phyloP scores from a whole-genome alignment of 2,329 filamentous ascomycete genomes.

The Trichoderma asperellum region DNA sequence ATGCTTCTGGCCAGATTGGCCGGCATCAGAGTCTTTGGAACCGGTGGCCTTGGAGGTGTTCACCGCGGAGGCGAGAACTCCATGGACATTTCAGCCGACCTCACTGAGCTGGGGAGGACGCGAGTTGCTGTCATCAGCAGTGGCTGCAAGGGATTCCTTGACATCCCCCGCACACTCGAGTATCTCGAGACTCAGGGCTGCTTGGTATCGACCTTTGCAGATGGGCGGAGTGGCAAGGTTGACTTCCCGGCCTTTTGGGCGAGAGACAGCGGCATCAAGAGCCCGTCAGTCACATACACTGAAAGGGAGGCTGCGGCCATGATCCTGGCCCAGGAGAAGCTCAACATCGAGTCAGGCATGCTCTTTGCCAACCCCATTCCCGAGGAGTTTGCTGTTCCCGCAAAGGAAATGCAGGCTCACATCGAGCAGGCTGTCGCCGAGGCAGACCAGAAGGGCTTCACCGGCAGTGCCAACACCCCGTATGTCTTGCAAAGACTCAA shows the following conservation, averaged over 20 bases:
- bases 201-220: constrained; percentile 85
- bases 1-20: constrained; percentile 87
- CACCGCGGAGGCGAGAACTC: constrained; percentile 84
- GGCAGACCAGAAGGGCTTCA: constrained; percentile 65
- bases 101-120: constrained; percentile 90
- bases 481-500: constrained; percentile 80
- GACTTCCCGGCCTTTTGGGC: constrained; percentile 95
- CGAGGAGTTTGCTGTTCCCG: constrained; percentile 68
- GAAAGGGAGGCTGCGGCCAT: constrained; percentile 88
- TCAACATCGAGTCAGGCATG: constrained; percentile 77
- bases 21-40: constrained; percentile 91
- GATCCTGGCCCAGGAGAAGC: constrained; percentile 73
- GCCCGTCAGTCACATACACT: constrained; percentile 73
- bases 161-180: constrained; percentile 88
- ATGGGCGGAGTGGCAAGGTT: constrained; percentile 71
- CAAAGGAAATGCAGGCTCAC: constrained; percentile 68
- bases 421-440: constrained; percentile 71
- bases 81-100: constrained; percentile 93
- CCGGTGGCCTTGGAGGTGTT: constrained; percentile 91
- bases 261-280: constrained; percentile 79
- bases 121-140: constrained; percentile 85
- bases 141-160: constrained; percentile 94
- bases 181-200: constrained; percentile 73
- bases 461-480: constrained; percentile 80
- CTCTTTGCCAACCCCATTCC: constrained; percentile 91